Evolutionary conservation across 345 rosid species (phyloP).

Genomic region (Chamaenerion angustifolium): DNA sequence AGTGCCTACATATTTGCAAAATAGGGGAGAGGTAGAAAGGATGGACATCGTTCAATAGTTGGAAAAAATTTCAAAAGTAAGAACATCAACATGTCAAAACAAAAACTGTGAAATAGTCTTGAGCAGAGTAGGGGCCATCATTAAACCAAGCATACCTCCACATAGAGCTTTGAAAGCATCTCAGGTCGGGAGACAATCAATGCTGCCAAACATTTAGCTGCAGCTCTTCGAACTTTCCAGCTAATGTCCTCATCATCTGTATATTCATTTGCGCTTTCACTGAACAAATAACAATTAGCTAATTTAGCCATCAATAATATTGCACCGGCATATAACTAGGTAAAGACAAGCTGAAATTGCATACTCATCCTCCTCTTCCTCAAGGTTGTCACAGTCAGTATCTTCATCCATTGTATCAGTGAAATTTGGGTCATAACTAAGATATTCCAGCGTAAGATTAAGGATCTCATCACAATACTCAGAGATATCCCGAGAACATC

Average conservation of each 20-base stretch:
- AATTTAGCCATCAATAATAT: slow-evolving; percentile 7
- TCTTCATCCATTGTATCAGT: slow-evolving; percentile 99
- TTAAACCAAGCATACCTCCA: slow-evolving; percentile 41
- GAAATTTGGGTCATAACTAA: slow-evolving; percentile 97
- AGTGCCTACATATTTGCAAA: too few relatives aligned
- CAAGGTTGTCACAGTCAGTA: slow-evolving; percentile 72
- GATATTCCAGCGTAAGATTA: slow-evolving; percentile 63
- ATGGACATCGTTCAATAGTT: too few relatives aligned
- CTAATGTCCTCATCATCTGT: slow-evolving; percentile 99
- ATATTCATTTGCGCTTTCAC: slow-evolving; percentile 97
- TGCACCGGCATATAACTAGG: slow-evolving; percentile 6
- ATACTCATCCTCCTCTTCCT: slow-evolving; percentile 98
- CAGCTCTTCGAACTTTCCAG: slow-evolving; percentile 99
- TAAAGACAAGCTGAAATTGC: slow-evolving; percentile 17
- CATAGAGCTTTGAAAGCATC: slow-evolving; percentile 66
- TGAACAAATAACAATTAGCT: slow-evolving; percentile 13
- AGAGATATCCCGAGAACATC: slow-evolving; percentile 90
- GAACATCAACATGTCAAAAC: too few relatives aligned
- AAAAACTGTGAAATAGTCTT: too few relatives aligned
- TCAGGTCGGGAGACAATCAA: slow-evolving; percentile 93
- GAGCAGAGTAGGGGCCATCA: too few relatives aligned
- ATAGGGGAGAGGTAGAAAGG: too few relatives aligned
- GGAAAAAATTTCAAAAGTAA: too few relatives aligned
- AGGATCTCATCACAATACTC: slow-evolving; percentile 80
- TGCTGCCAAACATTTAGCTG: slow-evolving; percentile 94